Conservation (phyloP, 257 asterid genomes). For the Solanum sejunctum region DNA sequence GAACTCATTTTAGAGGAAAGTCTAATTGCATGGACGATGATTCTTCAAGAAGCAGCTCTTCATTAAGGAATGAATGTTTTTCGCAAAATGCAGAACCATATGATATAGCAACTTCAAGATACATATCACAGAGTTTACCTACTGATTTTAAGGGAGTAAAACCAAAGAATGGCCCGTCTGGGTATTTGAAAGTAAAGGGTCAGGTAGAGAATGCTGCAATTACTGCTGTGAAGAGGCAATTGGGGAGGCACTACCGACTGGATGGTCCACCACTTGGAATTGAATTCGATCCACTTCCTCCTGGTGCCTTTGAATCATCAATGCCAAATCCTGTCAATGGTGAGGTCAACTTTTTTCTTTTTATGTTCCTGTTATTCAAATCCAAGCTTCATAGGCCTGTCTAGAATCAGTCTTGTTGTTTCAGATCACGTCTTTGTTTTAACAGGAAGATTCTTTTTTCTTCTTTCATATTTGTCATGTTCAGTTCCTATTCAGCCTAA, state of each 20-base stretch:
- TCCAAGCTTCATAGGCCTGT: neutral
- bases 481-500: neutral
- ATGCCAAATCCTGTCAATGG: constrained; percentile 32
- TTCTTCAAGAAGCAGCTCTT: constrained; percentile 70
- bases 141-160: constrained; percentile 26
- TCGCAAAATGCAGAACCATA: constrained; percentile 27
- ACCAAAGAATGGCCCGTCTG: constrained; percentile 75
- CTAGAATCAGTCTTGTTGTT: neutral
- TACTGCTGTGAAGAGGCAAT: constrained; percentile 80
- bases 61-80: constrained; percentile 30
- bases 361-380: neutral
- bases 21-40: constrained; percentile 31
- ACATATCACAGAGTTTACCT: constrained; percentile 30
- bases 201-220: constrained; percentile 66
- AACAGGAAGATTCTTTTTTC: neutral
- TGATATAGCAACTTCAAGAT: constrained; percentile 32
- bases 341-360: constrained; percentile 9
- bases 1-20: constrained; percentile 30
- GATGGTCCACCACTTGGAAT: constrained; percentile 92
- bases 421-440: neutral
- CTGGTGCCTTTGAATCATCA: constrained; percentile 62
- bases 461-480: neutral
- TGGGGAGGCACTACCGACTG: constrained; percentile 57
- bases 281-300: constrained; percentile 79
- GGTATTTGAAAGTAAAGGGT: constrained; percentile 86